Percentiles rank a stretch among this genome's conserved stretches.
These are phyloP conservation scores for Usnea hakonensis DNA, from an alignment of 495 filamentous ascomycete species.

Conservation along the genomic window DNA sequence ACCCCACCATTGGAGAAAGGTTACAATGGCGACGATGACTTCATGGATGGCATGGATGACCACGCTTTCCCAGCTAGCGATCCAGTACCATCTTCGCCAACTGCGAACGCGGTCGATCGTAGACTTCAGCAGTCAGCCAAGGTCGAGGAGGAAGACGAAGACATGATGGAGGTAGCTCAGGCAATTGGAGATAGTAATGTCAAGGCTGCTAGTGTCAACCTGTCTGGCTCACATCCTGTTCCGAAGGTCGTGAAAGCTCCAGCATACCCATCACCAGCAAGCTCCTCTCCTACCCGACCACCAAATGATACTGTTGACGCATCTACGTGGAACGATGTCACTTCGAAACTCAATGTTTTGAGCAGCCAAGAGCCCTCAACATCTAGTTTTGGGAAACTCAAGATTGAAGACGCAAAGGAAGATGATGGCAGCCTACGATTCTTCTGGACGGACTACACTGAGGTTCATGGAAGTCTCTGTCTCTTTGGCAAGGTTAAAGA, in stretches of 20 bases:
- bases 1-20: slow-evolving; percentile 33
- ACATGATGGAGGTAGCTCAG: slow-evolving; percentile 80
- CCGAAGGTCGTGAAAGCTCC: slow-evolving; percentile 62
- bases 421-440: slow-evolving; percentile 85
- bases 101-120: slow-evolving; percentile 68
- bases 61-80: slow-evolving; percentile 78
- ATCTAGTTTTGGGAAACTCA: slow-evolving; percentile 65
- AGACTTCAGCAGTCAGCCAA: slow-evolving; percentile 56
- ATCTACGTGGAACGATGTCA: slow-evolving; percentile 84
- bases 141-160: slow-evolving; percentile 58
- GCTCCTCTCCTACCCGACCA: slow-evolving; percentile 67
- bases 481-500: slow-evolving; percentile 95
- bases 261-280: slow-evolving; percentile 57
- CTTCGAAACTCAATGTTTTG: slow-evolving; percentile 76
- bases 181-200: slow-evolving; percentile 56
- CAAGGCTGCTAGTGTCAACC: slow-evolving; percentile 66
- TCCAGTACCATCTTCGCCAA: slow-evolving; percentile 77
- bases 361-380: slow-evolving; percentile 60
- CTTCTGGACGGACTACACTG: slow-evolving; percentile 96
- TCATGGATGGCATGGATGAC: slow-evolving; percentile 41
- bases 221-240: slow-evolving; percentile 71
- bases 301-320: slow-evolving; percentile 57
- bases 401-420: slow-evolving; percentile 73
- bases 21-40: slow-evolving; percentile 52
- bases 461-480: slow-evolving; percentile 84